phyloP scores from a whole-genome alignment of 2,329 filamentous ascomycete genomes.

The Pestalotiopsis sp. region DNA sequence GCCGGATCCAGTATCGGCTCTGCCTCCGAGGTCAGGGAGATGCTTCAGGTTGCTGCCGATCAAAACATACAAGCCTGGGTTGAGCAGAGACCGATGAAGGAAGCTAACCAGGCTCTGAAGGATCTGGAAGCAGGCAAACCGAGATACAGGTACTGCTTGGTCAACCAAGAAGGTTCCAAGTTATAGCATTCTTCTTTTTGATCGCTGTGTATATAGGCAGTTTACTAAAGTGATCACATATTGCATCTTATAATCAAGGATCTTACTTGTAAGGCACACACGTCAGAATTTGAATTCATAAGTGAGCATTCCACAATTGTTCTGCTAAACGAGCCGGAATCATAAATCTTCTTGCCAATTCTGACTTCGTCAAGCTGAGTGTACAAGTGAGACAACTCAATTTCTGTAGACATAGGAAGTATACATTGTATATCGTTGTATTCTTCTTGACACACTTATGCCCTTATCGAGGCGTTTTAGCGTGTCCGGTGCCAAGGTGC shows the following conservation, averaged over 20 bases:
- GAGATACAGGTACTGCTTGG: constrained; percentile 14
- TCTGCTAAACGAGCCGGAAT: too few species aligned
- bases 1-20: constrained; percentile 42
- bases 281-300: background rate
- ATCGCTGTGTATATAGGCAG: background rate
- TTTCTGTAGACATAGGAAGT: too few species aligned
- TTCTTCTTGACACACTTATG: too few species aligned
- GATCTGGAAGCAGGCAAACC: constrained; percentile 13
- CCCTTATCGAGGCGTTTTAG: too few species aligned
- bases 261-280: background rate
- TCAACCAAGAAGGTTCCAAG: constrained; percentile 7
- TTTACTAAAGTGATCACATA: too few species aligned
- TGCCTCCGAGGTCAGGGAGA: constrained; percentile 49
- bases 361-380: too few species aligned
- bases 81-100: constrained; percentile 16
- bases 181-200: background rate
- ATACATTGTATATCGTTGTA: too few species aligned
- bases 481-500: too few species aligned
- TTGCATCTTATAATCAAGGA: background rate
- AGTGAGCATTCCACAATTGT: too few species aligned
- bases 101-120: constrained; percentile 14
- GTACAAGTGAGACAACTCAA: too few species aligned
- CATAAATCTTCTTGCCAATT: too few species aligned
- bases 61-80: constrained; percentile 47
- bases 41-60: constrained; percentile 48